Conservation (phyloP, 139 green algal genomes). For the Micractinium sp. region DNA sequence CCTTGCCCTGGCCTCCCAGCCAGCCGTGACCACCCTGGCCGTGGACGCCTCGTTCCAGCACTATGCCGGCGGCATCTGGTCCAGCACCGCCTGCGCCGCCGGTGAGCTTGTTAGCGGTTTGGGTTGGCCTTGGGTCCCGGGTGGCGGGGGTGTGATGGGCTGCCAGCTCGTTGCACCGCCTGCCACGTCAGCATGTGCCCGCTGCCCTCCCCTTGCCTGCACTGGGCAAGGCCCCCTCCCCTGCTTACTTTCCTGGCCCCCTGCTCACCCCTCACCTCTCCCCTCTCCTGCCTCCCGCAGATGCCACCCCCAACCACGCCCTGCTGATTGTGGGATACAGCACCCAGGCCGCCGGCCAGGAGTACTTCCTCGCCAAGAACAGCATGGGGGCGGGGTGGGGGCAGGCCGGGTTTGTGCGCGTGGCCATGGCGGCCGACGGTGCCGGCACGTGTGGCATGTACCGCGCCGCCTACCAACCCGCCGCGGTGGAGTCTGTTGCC, state of each 20-base stretch:
- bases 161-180: no score
- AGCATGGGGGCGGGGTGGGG: neutral
- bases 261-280: neutral
- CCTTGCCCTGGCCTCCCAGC: slow-evolving; percentile 1
- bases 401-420: slow-evolving; percentile 12
- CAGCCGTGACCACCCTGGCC: neutral
- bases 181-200: neutral
- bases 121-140: neutral
- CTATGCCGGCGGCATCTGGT: slow-evolving; percentile 20
- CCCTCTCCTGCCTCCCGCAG: neutral
- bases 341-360: neutral
- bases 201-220: neutral
- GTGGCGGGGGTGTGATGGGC: neutral
- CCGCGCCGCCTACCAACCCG: neutral
- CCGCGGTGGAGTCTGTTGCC: neutral
- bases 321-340: slow-evolving; percentile 17
- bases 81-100: neutral
- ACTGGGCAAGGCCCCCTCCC: neutral
- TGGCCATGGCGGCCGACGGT: neutral
- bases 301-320: neutral
- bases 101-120: neutral
- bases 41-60: slow-evolving; percentile 23
- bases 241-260: neutral
- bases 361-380: neutral
- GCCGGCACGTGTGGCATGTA: slow-evolving; percentile 11